Base-by-base conservation (phyloP, 768 basidiomycete genomes). In the Plicaturopsis crispa region DNA sequence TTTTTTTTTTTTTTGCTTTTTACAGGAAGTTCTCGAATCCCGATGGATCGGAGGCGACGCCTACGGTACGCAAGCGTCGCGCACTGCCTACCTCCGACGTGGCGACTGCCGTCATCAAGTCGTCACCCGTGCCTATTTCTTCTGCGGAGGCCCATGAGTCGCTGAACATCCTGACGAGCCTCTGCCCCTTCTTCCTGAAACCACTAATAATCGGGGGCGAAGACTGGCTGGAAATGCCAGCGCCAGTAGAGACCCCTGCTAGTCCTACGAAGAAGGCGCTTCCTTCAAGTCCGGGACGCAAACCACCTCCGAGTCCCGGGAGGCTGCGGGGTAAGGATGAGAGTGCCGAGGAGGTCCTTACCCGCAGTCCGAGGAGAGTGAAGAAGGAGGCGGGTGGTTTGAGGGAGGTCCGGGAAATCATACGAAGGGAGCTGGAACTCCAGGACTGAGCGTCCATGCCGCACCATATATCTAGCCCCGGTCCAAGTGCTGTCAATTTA, bases 101-200 rank as follows among this genome's bases (percentile, higher is more conserved):
- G 22, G 66, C 67, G 4, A 59, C 72, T 17, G 80, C 85, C 8
- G 63, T 90, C 42, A 59, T 88, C 39, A 88, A 89, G 59, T 88
- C 85, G 0, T 86, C 85, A 0, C 78, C 82, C 1, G 78, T 89
- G 5, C 85, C 87, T 6, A 75, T 87, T 44, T 89, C 86, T 14
- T 59, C 67, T 19, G 78, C 80, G 7, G 87, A 90, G 57, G 85
- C 87, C 2, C 73, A 69, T 33, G 84, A 89, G 51, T 87, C 84
- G 2, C 55, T 90, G 33, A 60, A 61, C 18, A 66, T 90, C 56
- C 67, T 90, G 36, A 65, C 70, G 13, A 67, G 69, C 30, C 61
- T 88, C 10, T 89, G 87, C 50, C 85, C 87, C 2, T 90, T 89
- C 62, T 90, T 89, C 66, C 57, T 90, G 36, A 76, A 69, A 51